Evolutionary conservation across 2,329 filamentous ascomycete species (phyloP).

Genomic region (Pseudodiploospora longispora): DNA sequence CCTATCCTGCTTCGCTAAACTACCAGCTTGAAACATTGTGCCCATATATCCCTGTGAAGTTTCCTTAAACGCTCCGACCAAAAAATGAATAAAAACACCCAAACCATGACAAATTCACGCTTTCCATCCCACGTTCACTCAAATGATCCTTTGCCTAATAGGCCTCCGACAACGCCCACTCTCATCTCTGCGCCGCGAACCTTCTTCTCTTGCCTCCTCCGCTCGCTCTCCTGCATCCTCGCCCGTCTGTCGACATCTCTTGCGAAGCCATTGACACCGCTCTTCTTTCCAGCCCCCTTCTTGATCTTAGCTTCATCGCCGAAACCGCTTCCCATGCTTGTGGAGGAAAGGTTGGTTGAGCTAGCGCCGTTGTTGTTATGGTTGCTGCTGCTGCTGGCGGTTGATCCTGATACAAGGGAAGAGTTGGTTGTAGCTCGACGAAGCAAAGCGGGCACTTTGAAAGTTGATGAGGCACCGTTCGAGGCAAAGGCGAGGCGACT

Average conservation of each 20-base stretch:
- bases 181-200: conserved; percentile 49
- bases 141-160: conserved; percentile 47
- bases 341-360: conserved; percentile 2
- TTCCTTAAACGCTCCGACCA: too few relatives aligned
- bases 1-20: too few relatives aligned
- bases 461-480: conserved; percentile 34
- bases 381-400: conserved; percentile 17
- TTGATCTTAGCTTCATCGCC: conserved; percentile 48
- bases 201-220: conserved; percentile 50
- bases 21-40: too few relatives aligned
- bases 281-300: conserved; percentile 52
- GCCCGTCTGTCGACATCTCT: conserved; percentile 50
- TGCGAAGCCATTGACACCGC: conserved; percentile 53
- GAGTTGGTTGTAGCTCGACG: conserved; percentile 66
- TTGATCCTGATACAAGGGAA: conserved; percentile 30
- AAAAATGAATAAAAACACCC: too few relatives aligned
- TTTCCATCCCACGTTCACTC: conserved; percentile 15
- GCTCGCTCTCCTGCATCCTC: conserved; percentile 47
- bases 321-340: conserved; percentile 25
- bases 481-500: conserved; percentile 51
- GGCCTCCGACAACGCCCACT: conserved; percentile 46
- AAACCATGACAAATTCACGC: background rate
- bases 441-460: conserved; percentile 64
- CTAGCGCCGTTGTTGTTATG: conserved; percentile 22
- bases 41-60: too few relatives aligned